Percentiles rank a stretch among this genome's conserved stretches.
Conservation (phyloP, 2,329 filamentous ascomycete species). For the Nannizziopsis barbatae region DNA sequence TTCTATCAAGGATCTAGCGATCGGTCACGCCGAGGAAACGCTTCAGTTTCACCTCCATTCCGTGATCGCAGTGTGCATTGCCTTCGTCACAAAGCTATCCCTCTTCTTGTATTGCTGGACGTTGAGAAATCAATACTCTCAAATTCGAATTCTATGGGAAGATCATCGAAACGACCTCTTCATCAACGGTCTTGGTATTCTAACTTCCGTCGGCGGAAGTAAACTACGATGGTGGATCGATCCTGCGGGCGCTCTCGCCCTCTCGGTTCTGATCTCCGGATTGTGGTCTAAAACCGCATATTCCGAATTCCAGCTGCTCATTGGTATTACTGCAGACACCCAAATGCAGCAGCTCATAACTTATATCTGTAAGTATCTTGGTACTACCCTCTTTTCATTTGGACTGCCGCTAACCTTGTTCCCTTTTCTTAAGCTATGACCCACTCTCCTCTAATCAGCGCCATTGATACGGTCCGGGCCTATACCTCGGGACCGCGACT, state of each 20-base stretch:
- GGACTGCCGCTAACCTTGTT: neutral
- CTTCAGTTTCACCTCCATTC: slow-evolving; percentile 69
- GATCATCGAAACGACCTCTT: slow-evolving; percentile 96
- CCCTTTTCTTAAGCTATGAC: slow-evolving; percentile 51
- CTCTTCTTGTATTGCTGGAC: slow-evolving; percentile 91
- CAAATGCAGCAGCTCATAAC: slow-evolving; percentile 88
- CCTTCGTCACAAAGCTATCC: slow-evolving; percentile 70
- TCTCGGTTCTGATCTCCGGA: slow-evolving; percentile 64
- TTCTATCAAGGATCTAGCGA: slow-evolving; percentile 58
- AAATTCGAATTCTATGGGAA: slow-evolving; percentile 87
- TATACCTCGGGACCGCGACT: slow-evolving; percentile 83
- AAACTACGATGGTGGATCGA: slow-evolving; percentile 94
- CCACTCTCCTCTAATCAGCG: slow-evolving; percentile 66
- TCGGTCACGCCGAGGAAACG: slow-evolving; percentile 37
- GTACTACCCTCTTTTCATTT: neutral
- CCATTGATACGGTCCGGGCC: slow-evolving; percentile 89
- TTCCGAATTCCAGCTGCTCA: slow-evolving; percentile 77
- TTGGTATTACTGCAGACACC: slow-evolving; percentile 77
- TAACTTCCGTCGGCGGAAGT: slow-evolving; percentile 81
- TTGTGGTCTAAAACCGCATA: slow-evolving; percentile 83
- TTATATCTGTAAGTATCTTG: slow-evolving; percentile 48
- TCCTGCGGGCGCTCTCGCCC: slow-evolving; percentile 74
- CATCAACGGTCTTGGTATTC: slow-evolving; percentile 85
- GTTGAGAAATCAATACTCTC: slow-evolving; percentile 78
- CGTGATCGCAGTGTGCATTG: slow-evolving; percentile 71